Evolutionary conservation across 129 eudicot genomes (phyloP), one percentile per base, ranked within the genome.

Genomic region (Pittosporum tobira): DNA sequence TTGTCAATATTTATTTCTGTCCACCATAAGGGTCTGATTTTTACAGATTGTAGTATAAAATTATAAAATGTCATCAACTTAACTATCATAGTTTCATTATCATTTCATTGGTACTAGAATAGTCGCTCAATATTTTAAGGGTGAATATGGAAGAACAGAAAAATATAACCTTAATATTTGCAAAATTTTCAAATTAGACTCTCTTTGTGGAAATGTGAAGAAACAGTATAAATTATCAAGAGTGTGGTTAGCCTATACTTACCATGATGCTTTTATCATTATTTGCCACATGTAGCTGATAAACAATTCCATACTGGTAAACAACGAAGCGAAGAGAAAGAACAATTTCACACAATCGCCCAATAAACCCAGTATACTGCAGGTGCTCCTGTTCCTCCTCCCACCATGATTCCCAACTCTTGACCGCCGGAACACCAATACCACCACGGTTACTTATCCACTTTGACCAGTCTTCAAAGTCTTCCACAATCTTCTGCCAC

Each of bases 361-460:
- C 96, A 23, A 72, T 7, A 2, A 80, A 20, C 26, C 99, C 99
- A 0, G 99, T 87, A 76, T 61, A 66, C 64, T 78, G 75, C 18
- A 93, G 77, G 69, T 93, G 99, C 65, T 83, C 96, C 36, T 83
- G 99, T 64, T 93, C 99, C 67, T 93, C 99, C 38, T 78, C 90
- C 99, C 99, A 93, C 99, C 99, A 93, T 0, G 99, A 93, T 45
- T 93, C 99, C 99, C 99, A 93, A 52, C 99, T 93, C 80, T 87
- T 93, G 71, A 70, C 77, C 47, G 99, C 96, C 1, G 99, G 96
- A 53, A 93, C 94, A 36, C 99, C 99, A 59, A 93, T 84, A 1
- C 99, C 99, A 2, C 99, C 99, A 16, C 59, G 81, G 64, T 76
- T 87, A 49, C 80, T 81, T 36, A 93, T 93, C 99, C 99, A 93